Evolutionary conservation across 805 yeast species (phyloP).

Genomic region (Kodamaea hsintzibuensis): DNA sequence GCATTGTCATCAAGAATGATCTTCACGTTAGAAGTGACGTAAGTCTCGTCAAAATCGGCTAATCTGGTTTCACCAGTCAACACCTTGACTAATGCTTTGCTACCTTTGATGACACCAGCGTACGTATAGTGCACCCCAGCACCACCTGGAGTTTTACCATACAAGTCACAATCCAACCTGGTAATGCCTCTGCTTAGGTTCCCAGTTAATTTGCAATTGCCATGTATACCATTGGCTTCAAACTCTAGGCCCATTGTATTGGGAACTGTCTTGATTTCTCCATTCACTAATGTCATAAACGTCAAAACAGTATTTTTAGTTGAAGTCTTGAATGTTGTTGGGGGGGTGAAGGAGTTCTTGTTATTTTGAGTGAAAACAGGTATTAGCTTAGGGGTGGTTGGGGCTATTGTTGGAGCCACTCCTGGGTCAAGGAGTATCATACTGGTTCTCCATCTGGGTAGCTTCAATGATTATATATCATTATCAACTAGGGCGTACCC

Average conservation of each 20-base stretch:
- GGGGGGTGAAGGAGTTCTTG: slow-evolving; percentile 21
- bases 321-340: slow-evolving; percentile 9
- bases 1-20: slow-evolving; percentile 44
- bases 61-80: slow-evolving; percentile 33
- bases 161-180: slow-evolving; percentile 51
- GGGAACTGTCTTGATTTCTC: slow-evolving; percentile 29
- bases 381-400: slow-evolving; percentile 22
- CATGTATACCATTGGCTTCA: slow-evolving; percentile 30
- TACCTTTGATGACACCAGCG: slow-evolving; percentile 48
- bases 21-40: slow-evolving; percentile 49
- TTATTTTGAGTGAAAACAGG: slow-evolving; percentile 34
- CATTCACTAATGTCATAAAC: slow-evolving; percentile 26
- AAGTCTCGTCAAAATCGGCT: slow-evolving; percentile 44
- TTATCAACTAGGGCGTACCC: no score
- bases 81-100: slow-evolving; percentile 23
- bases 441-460: no score
- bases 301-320: slow-evolving; percentile 19
- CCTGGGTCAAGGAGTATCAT: no score
- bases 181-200: slow-evolving; percentile 26
- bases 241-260: slow-evolving; percentile 35
- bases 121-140: slow-evolving; percentile 45
- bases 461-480: no score
- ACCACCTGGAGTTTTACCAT: slow-evolving; percentile 46
- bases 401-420: no score
- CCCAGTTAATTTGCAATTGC: slow-evolving; percentile 50